These are phyloP conservation scores for Schizophyllum commune DNA, from an alignment of 1,284 basidiomycete genomes.

Conservation along the genomic window DNA sequence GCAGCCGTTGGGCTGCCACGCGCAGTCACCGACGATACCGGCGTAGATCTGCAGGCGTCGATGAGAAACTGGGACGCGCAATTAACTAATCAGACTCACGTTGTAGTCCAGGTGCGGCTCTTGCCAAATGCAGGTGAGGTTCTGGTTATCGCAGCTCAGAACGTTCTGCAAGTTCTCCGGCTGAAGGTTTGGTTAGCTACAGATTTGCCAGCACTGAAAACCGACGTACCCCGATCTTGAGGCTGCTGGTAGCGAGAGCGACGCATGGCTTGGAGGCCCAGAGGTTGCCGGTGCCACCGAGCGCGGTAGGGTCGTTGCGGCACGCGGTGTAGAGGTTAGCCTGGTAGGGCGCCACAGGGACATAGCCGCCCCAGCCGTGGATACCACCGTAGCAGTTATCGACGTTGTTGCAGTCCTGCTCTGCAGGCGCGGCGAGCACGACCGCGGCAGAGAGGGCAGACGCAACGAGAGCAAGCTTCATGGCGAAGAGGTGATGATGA, in stretches of 20 bases:
- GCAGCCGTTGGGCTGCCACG: not conserved
- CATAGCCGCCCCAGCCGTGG: not conserved
- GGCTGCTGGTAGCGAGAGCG: not conserved
- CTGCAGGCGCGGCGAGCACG: not conserved
- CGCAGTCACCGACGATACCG: constrained; percentile 2
- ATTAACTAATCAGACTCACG: not conserved
- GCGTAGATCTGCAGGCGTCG: constrained; percentile 1
- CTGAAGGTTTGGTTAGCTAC: not conserved
- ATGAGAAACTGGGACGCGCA: not conserved
- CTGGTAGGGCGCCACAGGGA: not conserved
- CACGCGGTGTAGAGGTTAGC: not conserved
- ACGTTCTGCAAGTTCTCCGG: not conserved
- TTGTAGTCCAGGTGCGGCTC: not conserved
- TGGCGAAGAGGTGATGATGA: not conserved
- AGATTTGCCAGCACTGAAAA: not conserved
- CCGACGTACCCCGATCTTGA: not conserved
- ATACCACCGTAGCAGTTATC: not conserved
- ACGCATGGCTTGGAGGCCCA: not conserved
- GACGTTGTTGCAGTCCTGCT: not conserved
- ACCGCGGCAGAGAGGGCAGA: not conserved
- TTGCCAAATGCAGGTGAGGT: not conserved
- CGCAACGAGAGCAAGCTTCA: not conserved
- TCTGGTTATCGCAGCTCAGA: not conserved
- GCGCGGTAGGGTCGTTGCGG: no score
- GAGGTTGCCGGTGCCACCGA: not conserved